Evolutionary conservation across 2,329 filamentous ascomycete species (phyloP), one percentile per base, ranked within the genome.

Genomic region (Xylaria arbuscula): DNA sequence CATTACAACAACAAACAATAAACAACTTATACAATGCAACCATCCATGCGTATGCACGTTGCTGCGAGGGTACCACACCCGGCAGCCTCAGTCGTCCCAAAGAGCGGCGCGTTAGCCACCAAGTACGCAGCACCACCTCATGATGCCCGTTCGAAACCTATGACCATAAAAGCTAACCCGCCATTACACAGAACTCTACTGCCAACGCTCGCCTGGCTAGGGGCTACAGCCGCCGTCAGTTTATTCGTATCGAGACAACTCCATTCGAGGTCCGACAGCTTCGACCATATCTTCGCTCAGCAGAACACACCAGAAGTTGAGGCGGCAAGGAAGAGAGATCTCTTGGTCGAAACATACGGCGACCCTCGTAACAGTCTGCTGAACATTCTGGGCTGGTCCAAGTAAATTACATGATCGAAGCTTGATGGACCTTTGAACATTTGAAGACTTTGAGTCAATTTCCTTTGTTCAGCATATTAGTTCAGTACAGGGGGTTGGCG

Each of bases 291-390:
- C 70, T 78, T 75, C 67, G 47, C 75, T 11, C 74, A 78, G 58
- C 75, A 78, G 48, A 78, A 78, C 73, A 78, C 77, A 0, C 72
- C 76, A 51, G 76, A 78, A 45, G 76, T 76, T 55, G 75, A 77
- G 69, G 66, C 61, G 32, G 71, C 72, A 9, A 66, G 76, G 34
- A 76, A 70, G 58, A 64, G 42, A 28, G 68, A 59, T 17, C 69
- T 78, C 15, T 48, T 66, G 36, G 73, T 77, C 51, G 76, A 78
- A 17, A 60, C 51, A 9, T 73, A 73, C 66, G 76, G 76, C 19
- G 77, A 78, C 56, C 77, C 77, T 3, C 76, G 77, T 34, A 75
- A 76, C 70, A 77, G 72, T 53, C 69, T 78, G 1, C 61, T 78
- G 51, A 78, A 78, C 59, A 48, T 77, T 58, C 63, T 78, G 34